A percentile compares a stretch with the other conserved stretches of the same genome.
Conservation (phyloP, 2,329 filamentous ascomycete genomes). For the Botrytis elliptica region DNA sequence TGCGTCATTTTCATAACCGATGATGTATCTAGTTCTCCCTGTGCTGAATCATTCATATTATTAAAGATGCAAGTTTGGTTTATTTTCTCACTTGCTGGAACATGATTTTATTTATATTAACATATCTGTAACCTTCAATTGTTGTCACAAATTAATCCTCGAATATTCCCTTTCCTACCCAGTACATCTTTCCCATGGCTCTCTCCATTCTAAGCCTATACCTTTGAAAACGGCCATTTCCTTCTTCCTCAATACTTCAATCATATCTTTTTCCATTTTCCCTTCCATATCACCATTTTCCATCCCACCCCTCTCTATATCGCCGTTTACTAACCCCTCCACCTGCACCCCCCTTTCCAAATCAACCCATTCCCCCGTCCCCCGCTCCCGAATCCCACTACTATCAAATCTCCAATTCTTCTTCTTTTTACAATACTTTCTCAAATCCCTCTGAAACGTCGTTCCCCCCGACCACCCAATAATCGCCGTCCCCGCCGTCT, state of each 20-base stretch:
- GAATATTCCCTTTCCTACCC: neutral
- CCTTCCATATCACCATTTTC: neutral
- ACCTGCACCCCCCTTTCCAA: slow-evolving; percentile 54
- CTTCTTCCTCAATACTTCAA: slow-evolving; percentile 52
- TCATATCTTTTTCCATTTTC: neutral
- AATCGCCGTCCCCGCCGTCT: slow-evolving; percentile 82
- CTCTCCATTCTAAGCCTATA: slow-evolving; percentile 67
- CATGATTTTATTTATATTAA: no score
- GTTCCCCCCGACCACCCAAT: slow-evolving; percentile 86
- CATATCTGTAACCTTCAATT: neutral
- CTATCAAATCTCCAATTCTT: slow-evolving; percentile 85
- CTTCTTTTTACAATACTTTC: slow-evolving; percentile 72
- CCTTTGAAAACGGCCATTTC: slow-evolving; percentile 77
- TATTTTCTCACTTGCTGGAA: neutral
- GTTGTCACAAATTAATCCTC: neutral
- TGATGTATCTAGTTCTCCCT: neutral
- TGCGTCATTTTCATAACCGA: neutral
- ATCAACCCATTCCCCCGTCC: slow-evolving; percentile 59
- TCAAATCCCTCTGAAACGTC: slow-evolving; percentile 84
- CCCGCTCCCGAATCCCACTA: slow-evolving; percentile 80
- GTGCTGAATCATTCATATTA: neutral
- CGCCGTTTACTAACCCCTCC: neutral
- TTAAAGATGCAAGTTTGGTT: neutral
- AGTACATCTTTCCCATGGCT: slow-evolving; percentile 60
- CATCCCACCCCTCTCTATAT: slow-evolving; percentile 41